Percentiles rank a stretch among this genome's conserved stretches.
Conservation (phyloP, 2,329 filamentous ascomycete species). For the Thelonectria olida region DNA sequence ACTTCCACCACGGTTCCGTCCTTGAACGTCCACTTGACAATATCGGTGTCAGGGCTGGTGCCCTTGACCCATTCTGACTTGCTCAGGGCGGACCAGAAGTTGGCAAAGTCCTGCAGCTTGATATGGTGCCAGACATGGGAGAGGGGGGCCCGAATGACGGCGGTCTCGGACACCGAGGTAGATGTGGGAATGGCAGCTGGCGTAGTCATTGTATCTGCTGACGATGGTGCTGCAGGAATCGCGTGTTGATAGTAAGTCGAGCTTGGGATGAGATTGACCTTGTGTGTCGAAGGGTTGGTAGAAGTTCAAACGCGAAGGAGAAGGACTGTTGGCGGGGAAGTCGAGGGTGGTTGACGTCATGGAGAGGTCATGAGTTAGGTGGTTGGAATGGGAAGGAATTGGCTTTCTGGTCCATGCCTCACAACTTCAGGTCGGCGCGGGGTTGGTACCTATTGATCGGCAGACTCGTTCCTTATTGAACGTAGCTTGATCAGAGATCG, state of each 20-base stretch:
- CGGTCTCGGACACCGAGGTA: slow-evolving; percentile 71
- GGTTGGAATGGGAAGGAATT: background rate
- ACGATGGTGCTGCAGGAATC: background rate
- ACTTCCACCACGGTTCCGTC: slow-evolving; percentile 75
- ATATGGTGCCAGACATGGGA: slow-evolving; percentile 77
- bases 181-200: slow-evolving; percentile 66
- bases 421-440: background rate
- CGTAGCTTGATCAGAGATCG: too few relatives aligned
- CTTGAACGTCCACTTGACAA: slow-evolving; percentile 76
- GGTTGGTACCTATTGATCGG: too few relatives aligned
- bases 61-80: slow-evolving; percentile 72
- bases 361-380: background rate
- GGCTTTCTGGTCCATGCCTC: background rate
- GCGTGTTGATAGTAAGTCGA: background rate
- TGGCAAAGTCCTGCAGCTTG: slow-evolving; percentile 75
- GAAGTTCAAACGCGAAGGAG: background rate
- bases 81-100: slow-evolving; percentile 72
- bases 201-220: slow-evolving; percentile 32
- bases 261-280: background rate
- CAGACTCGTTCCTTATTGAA: too few relatives aligned
- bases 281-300: background rate
- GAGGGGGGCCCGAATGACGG: slow-evolving; percentile 74
- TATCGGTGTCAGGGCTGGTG: slow-evolving; percentile 69
- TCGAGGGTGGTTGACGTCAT: slow-evolving; percentile 4
- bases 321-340: slow-evolving; percentile 2